These are phyloP conservation scores for Dactylellina cionopaga DNA, from an alignment of 2,329 filamentous ascomycete species.

Conservation along the genomic window DNA sequence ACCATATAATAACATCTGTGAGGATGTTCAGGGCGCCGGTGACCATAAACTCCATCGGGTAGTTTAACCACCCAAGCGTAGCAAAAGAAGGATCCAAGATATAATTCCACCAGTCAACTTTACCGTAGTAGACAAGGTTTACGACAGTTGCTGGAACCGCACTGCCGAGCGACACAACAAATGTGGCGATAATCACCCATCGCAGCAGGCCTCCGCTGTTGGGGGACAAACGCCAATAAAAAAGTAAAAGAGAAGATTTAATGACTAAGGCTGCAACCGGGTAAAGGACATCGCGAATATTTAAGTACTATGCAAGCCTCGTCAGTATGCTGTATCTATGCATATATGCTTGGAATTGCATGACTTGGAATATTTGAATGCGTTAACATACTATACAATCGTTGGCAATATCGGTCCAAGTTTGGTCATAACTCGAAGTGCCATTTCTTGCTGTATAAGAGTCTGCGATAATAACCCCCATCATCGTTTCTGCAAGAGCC, in stretches of 20 bases:
- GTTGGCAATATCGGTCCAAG: constrained; percentile 35
- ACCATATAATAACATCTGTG: constrained; percentile 40
- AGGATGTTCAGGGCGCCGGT: constrained; percentile 36
- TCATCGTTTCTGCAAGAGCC: constrained; percentile 36
- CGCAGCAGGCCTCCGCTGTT: constrained; percentile 24
- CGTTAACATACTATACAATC: constrained; percentile 28
- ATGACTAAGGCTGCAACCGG: constrained; percentile 29
- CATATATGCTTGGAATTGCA: not conserved
- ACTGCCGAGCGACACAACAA: constrained; percentile 34
- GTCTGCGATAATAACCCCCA: constrained; percentile 42
- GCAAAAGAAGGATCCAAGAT: constrained; percentile 27
- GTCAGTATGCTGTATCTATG: not conserved
- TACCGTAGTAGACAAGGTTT: constrained; percentile 43
- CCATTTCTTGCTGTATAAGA: constrained; percentile 41
- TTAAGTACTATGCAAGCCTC: constrained; percentile 9
- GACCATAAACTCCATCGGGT: constrained; percentile 41
- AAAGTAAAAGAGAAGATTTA: constrained; percentile 30
- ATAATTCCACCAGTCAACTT: constrained; percentile 47
- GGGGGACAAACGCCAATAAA: constrained; percentile 37
- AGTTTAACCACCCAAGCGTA: constrained; percentile 22
- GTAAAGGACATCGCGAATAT: constrained; percentile 35
- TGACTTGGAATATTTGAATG: not conserved
- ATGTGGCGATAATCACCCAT: constrained; percentile 35
- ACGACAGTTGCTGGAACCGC: constrained; percentile 29
- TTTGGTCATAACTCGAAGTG: constrained; percentile 36